These are phyloP conservation scores for Colletotrichum sp. DNA, from an alignment of 2,329 filamentous ascomycete genomes.

Conservation along the genomic window DNA sequence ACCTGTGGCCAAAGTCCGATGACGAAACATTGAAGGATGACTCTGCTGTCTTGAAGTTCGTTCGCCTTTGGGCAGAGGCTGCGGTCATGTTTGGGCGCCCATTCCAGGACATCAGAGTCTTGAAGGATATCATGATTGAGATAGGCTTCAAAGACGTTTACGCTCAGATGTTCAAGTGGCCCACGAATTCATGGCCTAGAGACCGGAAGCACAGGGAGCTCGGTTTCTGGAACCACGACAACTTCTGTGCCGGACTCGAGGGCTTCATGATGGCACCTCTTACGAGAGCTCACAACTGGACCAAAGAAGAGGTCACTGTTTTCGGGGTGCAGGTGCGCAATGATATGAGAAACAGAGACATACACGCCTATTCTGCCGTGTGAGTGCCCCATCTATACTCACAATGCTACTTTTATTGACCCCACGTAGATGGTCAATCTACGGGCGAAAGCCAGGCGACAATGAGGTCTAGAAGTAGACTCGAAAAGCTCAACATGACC, in stretches of 20 bases:
- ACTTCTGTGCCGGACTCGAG: conserved; percentile 34
- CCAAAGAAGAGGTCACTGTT: conserved; percentile 29
- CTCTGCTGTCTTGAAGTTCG: conserved; percentile 34
- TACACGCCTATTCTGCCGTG: conserved; percentile 38
- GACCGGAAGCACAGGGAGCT: conserved; percentile 56
- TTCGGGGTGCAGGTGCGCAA: conserved; percentile 26
- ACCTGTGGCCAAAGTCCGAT: conserved; percentile 42
- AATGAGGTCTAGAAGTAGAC: neutral
- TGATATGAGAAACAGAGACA: conserved; percentile 25
- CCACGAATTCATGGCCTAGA: conserved; percentile 56
- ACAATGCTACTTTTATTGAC: neutral
- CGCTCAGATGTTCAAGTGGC: conserved; percentile 53
- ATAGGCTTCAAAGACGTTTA: conserved; percentile 59
- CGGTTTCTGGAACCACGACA: conserved; percentile 40
- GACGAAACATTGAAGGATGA: conserved; percentile 40
- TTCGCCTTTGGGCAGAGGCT: conserved; percentile 30
- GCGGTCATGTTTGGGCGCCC: conserved; percentile 30
- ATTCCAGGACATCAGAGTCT: conserved; percentile 28
- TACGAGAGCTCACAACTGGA: conserved; percentile 41
- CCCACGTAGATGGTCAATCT: neutral
- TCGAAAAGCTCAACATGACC: neutral
- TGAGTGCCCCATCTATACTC: conserved; percentile 23
- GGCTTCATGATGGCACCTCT: conserved; percentile 39
- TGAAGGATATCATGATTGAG: conserved; percentile 46
- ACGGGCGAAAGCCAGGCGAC: neutral